Conservation (phyloP, 2,329 filamentous ascomycete genomes). For the Curvularia lunata region DNA sequence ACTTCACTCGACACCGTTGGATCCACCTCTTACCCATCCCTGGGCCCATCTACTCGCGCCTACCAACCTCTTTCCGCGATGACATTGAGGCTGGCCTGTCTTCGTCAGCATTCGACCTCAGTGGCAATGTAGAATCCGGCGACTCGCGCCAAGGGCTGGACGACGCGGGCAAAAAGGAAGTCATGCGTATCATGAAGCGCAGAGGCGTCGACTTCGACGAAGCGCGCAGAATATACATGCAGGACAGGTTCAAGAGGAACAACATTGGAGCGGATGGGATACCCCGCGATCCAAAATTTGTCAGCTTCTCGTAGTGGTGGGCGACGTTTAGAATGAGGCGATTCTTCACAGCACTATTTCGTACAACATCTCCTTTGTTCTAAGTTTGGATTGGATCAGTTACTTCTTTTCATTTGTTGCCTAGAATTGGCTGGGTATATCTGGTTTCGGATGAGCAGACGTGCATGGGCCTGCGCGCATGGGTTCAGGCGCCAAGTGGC, state of each 20-base stretch:
- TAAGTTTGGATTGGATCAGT: conserved; percentile 3
- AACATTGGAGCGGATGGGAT: conserved; percentile 87
- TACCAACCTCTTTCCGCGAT: conserved; percentile 77
- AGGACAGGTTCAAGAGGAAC: conserved; percentile 83
- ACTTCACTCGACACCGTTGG: conserved; percentile 82
- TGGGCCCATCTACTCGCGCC: conserved; percentile 73
- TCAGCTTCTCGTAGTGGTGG: conserved; percentile 73
- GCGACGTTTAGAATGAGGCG: not conserved
- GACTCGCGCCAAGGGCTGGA: conserved; percentile 84
- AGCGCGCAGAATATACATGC: conserved; percentile 83
- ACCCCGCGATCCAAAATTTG: conserved; percentile 92
- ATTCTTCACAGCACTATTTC: conserved; percentile 4
- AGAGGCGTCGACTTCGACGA: conserved; percentile 86
- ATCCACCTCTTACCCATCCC: conserved; percentile 69
- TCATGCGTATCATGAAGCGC: conserved; percentile 89
- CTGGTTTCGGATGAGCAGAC: conserved; percentile 6
- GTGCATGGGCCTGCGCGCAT: conserved; percentile 6
- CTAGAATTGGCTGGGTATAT: conserved; percentile 8
- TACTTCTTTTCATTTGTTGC: conserved; percentile 18
- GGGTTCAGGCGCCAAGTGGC: conserved; percentile 8
- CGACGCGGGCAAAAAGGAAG: conserved; percentile 77
- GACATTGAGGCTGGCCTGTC: conserved; percentile 90
- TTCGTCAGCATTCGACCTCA: conserved; percentile 81
- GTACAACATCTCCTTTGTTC: conserved; percentile 16
- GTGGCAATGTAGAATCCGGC: conserved; percentile 77